A percentile compares a stretch with the other conserved stretches of the same genome.
Conservation (phyloP, 2,329 filamentous ascomycete genomes). For the Alternaria gansuensis region DNA sequence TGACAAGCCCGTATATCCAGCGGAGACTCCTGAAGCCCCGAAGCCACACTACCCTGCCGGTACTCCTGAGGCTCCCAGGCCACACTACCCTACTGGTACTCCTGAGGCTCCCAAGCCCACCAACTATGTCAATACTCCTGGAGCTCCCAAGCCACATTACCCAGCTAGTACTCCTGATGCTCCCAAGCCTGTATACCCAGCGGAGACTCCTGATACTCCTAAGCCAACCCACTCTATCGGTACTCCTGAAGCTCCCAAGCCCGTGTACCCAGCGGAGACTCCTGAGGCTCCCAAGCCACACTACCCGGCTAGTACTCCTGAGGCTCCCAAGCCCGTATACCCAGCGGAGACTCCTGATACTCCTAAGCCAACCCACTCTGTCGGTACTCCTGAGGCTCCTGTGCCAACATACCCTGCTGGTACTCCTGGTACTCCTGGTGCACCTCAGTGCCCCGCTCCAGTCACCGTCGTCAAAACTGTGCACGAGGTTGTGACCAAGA, state of each 20-base stretch:
- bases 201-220: slow-evolving; percentile 1
- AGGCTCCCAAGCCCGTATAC: slow-evolving; percentile 2
- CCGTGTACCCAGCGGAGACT: slow-evolving; percentile 1
- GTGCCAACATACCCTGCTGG: slow-evolving; percentile 14
- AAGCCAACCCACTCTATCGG: too few relatives aligned
- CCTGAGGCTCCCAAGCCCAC: too few relatives aligned
- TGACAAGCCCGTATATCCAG: slow-evolving; percentile 14
- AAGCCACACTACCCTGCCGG: neutral
- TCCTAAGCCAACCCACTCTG: slow-evolving; percentile 12
- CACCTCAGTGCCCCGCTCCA: slow-evolving; percentile 37
- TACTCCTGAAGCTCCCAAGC: neutral
- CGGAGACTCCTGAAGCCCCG: slow-evolving; percentile 3
- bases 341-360: neutral
- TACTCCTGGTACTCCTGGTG: slow-evolving; percentile 16
- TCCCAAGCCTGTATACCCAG: slow-evolving; percentile 4
- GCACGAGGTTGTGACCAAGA: slow-evolving; percentile 38
- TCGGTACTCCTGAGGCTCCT: slow-evolving; percentile 1
- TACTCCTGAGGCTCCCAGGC: neutral
- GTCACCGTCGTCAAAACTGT: slow-evolving; percentile 40
- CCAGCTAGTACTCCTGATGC: neutral
- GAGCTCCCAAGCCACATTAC: too few relatives aligned
- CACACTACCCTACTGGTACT: too few relatives aligned
- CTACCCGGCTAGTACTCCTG: slow-evolving; percentile 1
- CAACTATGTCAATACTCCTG: too few relatives aligned
- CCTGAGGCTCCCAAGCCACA: neutral